Base-by-base conservation (phyloP, 805 yeast genomes). In the Dipodascus albidus region DNA sequence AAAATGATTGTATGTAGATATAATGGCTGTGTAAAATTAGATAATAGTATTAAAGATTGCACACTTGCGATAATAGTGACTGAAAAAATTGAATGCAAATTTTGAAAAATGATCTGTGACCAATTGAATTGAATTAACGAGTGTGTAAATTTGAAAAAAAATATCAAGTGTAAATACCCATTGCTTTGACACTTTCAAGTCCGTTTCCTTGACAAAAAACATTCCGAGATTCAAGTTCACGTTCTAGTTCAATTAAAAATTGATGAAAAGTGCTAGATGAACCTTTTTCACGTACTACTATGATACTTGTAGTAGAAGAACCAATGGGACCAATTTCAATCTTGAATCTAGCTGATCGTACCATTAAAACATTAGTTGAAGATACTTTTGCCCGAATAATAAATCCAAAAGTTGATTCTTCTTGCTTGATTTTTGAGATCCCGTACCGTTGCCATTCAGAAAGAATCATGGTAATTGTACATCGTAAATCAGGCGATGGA, bases 371-470 rank as follows among this genome's bases (percentile, higher is more conserved):
- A 49, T 70, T 70, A 38, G 60, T 59, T 17, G 69, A 61, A 23
- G 64, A 59, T 35, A 70, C 63, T 1, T 61, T 56, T 9, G 69
- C 72, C 8, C 58, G 54, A 19, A 70, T 64, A 17, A 62, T 59
- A 27, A 62, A 60, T 19, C 44, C 44, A 38, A 17, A 38, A 38
- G 57, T 55, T 15, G 58, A 52, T 14, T 59, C 52, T 24, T 66
- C 66, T 51, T 61, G 64, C 14, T 52, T 54, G 47, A 66, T 55
- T 27, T 62, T 55, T 11, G 67, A 56, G 49, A 70, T 62, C 2
- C 74, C 74, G 44, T 67, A 67, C 53, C 64, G 61, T 51, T 62
- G 56, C 74, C 74, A 71, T 21, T 63, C 68, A 41, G 59, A 59
- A 27, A 70, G 58, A 8, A 67, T 57, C 47, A 60, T 65, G 14